Evolutionary conservation across 177 flowering plant species (phyloP).

Genomic region (Tripterygium wilfordii): DNA sequence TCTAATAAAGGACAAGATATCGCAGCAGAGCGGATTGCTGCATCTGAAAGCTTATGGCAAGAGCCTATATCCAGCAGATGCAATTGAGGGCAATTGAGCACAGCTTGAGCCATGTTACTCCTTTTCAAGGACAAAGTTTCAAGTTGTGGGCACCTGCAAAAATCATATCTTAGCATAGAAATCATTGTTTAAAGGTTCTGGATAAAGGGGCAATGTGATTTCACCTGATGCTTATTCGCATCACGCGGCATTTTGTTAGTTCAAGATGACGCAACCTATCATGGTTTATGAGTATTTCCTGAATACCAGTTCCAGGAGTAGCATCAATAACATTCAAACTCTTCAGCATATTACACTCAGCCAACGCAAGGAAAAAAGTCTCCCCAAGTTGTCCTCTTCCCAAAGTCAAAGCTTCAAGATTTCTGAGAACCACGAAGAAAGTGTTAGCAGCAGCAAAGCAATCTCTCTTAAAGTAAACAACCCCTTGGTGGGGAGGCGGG

Average conservation of each 20-base stretch:
- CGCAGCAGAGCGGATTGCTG: conserved; percentile 84
- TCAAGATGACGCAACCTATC: conserved; percentile 69
- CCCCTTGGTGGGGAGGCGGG: neutral
- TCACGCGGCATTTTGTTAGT: conserved; percentile 72
- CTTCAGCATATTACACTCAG: conserved; percentile 61
- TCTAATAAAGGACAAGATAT: conserved; percentile 73
- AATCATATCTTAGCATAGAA: conserved; percentile 12
- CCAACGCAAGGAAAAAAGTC: conserved; percentile 59
- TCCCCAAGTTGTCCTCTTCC: conserved; percentile 76
- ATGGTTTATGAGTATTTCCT: conserved; percentile 70
- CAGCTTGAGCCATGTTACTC: conserved; percentile 82
- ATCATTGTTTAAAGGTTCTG: neutral
- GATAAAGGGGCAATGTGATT: neutral
- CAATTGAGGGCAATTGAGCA: conserved; percentile 70
- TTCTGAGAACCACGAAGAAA: conserved; percentile 35
- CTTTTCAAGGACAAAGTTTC: conserved; percentile 84
- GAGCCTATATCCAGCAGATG: conserved; percentile 75
- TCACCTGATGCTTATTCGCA: conserved; percentile 78
- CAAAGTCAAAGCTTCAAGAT: conserved; percentile 60
- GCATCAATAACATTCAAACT: conserved; percentile 60
- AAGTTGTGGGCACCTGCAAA: conserved; percentile 83
- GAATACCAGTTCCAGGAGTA: conserved; percentile 72
- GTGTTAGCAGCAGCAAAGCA: neutral
- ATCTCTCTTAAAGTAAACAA: neutral
- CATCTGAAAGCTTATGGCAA: conserved; percentile 94